Percentiles rank a stretch among this genome's conserved stretches.
Evolutionary conservation across 2,329 filamentous ascomycete species (phyloP).

Genomic region (Colletotrichum simmondsii): DNA sequence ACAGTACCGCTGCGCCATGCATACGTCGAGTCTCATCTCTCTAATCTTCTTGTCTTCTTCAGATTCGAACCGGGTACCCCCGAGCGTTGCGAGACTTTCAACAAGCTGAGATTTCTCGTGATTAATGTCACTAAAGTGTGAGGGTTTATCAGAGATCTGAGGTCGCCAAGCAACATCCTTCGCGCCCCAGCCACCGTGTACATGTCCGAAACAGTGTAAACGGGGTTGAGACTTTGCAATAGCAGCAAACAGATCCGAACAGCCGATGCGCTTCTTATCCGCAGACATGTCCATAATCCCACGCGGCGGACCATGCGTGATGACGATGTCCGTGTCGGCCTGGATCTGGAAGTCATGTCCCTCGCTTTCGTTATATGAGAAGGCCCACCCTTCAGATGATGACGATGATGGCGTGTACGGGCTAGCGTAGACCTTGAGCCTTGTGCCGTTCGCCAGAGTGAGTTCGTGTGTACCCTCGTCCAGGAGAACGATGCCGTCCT

Average conservation of each 20-base stretch:
- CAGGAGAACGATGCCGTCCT: conserved; percentile 56
- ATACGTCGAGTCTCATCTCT: conserved; percentile 33
- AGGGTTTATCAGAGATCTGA: conserved; percentile 36
- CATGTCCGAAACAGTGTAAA: conserved; percentile 68
- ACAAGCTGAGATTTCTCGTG: conserved; percentile 49
- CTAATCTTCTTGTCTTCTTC: conserved; percentile 27
- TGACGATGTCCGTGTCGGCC: conserved; percentile 54
- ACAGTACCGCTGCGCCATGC: conserved; percentile 43
- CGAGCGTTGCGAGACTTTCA: conserved; percentile 44
- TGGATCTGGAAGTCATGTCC: conserved; percentile 52
- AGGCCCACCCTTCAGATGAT: conserved; percentile 54
- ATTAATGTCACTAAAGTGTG: conserved; percentile 57
- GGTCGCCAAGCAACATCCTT: conserved; percentile 59
- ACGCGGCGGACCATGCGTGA: conserved; percentile 66
- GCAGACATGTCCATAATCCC: conserved; percentile 60
- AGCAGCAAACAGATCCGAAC: conserved; percentile 56
- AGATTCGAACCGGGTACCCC: conserved; percentile 37
- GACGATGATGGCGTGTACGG: conserved; percentile 56
- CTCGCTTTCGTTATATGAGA: conserved; percentile 45
- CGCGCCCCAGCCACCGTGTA: conserved; percentile 70
- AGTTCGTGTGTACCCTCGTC: conserved; percentile 62
- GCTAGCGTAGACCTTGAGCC: conserved; percentile 62
- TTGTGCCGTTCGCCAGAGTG: conserved; percentile 58
- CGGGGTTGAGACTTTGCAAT: conserved; percentile 54
- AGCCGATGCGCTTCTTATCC: conserved; percentile 50